A percentile compares a stretch with the other conserved stretches of the same genome.
phyloP scores from a whole-genome alignment of 2,329 filamentous ascomycete species.

The Hymenotorrendiella dingleyae region DNA sequence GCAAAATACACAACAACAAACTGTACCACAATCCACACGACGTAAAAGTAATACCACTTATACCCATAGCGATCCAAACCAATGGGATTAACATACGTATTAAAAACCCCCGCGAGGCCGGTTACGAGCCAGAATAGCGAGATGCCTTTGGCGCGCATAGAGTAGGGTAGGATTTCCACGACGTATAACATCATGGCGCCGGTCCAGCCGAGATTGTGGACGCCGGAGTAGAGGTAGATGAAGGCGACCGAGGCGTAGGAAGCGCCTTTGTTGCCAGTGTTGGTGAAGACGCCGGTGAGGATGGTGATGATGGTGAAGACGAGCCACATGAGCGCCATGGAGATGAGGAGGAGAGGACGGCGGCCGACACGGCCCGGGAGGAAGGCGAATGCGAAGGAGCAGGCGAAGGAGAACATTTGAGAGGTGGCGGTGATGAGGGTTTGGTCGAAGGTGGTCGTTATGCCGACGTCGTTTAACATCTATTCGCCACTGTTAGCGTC shows the following conservation, averaged over 20 bases:
- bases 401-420: constrained; percentile 29
- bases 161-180: constrained; percentile 37
- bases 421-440: constrained; percentile 25
- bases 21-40: constrained; percentile 52
- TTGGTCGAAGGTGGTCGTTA: constrained; percentile 16
- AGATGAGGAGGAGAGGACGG: constrained; percentile 13
- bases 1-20: constrained; percentile 57
- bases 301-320: constrained; percentile 29
- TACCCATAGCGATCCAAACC: constrained; percentile 36
- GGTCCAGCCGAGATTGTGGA: constrained; percentile 48
- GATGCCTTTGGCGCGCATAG: constrained; percentile 33
- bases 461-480: constrained; percentile 19
- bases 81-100: constrained; percentile 37
- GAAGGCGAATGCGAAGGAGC: constrained; percentile 42
- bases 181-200: constrained; percentile 41
- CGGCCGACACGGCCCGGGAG: constrained; percentile 31
- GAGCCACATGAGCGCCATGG: constrained; percentile 24
- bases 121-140: constrained; percentile 38
- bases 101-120: constrained; percentile 29
- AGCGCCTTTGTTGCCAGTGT: constrained; percentile 18
- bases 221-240: constrained; percentile 39
- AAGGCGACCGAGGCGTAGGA: constrained; percentile 32
- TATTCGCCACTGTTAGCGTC: background rate
- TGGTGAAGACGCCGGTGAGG: constrained; percentile 16
- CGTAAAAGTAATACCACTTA: constrained; percentile 35